Conservation (phyloP, 805 yeast genomes). For the Yarrowia sp. region DNA sequence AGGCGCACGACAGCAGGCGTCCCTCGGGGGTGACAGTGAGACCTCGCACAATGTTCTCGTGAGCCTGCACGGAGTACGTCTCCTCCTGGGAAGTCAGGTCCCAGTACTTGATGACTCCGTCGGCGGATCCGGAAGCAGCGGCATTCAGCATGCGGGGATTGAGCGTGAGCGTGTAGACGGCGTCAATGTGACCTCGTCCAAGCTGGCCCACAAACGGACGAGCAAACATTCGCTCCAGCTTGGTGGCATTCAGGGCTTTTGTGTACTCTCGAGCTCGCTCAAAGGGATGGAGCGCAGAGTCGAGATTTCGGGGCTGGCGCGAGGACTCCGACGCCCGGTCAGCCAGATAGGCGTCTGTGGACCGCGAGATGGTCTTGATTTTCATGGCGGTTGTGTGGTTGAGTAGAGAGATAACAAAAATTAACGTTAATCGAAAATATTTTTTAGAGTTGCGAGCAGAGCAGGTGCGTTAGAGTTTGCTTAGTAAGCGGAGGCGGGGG, state of each 20-base stretch:
- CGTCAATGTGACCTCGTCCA: slow-evolving; percentile 94
- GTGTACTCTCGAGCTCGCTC: slow-evolving; percentile 97
- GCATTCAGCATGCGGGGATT: slow-evolving; percentile 66
- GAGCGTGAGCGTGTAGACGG: slow-evolving; percentile 83
- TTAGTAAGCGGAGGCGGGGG: no score
- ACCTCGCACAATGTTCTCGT: slow-evolving; percentile 86
- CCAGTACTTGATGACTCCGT: slow-evolving; percentile 94
- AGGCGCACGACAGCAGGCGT: slow-evolving; percentile 77
- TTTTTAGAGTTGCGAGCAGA: no score
- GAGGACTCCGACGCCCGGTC: slow-evolving; percentile 87
- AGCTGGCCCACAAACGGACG: slow-evolving; percentile 94
- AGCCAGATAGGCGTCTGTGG: slow-evolving; percentile 89
- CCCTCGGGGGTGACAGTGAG: slow-evolving; percentile 67
- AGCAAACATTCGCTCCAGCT: slow-evolving; percentile 94
- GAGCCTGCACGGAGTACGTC: slow-evolving; percentile 76
- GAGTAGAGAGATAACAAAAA: no score
- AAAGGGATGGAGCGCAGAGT: slow-evolving; percentile 94
- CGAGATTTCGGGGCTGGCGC: slow-evolving; percentile 79
- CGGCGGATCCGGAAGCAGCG: slow-evolving; percentile 91
- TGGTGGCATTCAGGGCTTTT: slow-evolving; percentile 90
- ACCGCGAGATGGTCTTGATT: slow-evolving; percentile 82
- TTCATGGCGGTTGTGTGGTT: slow-evolving; percentile 46
- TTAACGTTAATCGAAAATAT: no score
- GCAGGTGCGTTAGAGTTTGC: no score
- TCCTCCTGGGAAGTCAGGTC: slow-evolving; percentile 78